A percentile compares a stretch with the other conserved stretches of the same genome.
Evolutionary conservation across 108 stramenopile species (phyloP).

Genomic region (Cyclotella kingstonii): DNA sequence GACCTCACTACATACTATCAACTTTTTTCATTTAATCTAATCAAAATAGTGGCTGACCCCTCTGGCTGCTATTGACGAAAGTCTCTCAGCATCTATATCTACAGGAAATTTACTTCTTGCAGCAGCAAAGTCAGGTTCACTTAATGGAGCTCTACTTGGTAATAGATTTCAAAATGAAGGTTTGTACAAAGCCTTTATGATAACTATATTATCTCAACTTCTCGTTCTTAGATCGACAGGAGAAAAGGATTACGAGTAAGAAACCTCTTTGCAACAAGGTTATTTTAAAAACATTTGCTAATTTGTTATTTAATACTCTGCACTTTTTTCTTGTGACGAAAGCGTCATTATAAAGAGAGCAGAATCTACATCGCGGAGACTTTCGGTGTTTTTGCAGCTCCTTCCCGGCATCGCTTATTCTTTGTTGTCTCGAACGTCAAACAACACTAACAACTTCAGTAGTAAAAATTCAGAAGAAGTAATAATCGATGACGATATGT

Average conservation of each 20-base stretch:
- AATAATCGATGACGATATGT: constrained; percentile 27
- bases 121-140: constrained; percentile 69
- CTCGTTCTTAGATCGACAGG: constrained; percentile 33
- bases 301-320: neutral
- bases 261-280: neutral
- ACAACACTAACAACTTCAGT: constrained; percentile 8
- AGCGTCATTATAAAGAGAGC: constrained; percentile 14
- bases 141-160: constrained; percentile 46
- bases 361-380: constrained; percentile 66
- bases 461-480: neutral
- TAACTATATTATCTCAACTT: constrained; percentile 23
- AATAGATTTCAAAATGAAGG: neutral
- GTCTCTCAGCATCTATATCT: constrained; percentile 53
- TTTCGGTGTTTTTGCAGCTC: constrained; percentile 72
- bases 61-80: constrained; percentile 66
- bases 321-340: neutral
- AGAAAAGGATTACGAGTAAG: constrained; percentile 29
- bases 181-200: neutral
- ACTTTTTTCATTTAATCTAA: neutral
- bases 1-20: neutral
- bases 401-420: constrained; percentile 71
- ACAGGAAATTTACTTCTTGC: constrained; percentile 66
- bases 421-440: constrained; percentile 45
- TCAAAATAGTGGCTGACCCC: constrained; percentile 67
- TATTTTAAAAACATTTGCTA: neutral